phyloP scores from a whole-genome alignment of 2,329 filamentous ascomycete genomes.

The Escovopsis sp. region DNA sequence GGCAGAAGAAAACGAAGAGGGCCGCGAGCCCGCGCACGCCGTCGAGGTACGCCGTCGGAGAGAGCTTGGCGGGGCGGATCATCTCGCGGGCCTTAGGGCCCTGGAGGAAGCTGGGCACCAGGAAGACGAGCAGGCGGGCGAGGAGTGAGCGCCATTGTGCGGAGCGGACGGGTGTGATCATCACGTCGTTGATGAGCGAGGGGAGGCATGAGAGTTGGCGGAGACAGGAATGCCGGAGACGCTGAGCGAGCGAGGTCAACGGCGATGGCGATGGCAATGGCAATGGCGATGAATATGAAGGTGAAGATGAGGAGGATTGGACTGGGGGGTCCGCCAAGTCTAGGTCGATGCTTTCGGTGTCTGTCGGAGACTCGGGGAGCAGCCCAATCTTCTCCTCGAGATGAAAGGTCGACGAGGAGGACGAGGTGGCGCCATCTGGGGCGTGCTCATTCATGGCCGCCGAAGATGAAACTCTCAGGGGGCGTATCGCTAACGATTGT shows the following conservation, averaged over 20 bases:
- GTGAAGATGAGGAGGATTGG: constrained; percentile 10
- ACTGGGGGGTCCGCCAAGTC: constrained; percentile 7
- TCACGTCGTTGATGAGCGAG: no score
- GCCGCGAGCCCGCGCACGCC: constrained; percentile 42
- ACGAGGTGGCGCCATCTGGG: no score
- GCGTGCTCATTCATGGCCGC: no score
- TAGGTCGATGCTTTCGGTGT: constrained; percentile 24
- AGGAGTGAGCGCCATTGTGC: constrained; percentile 24
- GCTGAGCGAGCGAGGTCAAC: no score
- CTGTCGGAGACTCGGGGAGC: constrained; percentile 24
- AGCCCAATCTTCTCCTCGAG: constrained; percentile 30
- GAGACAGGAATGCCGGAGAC: no score
- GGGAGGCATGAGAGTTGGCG: no score
- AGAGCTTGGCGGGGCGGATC: constrained; percentile 25
- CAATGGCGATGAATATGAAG: constrained; percentile 3
- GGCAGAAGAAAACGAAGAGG: constrained; percentile 41
- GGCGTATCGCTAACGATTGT: no score
- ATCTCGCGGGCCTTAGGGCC: constrained; percentile 26
- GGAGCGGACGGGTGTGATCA: constrained; percentile 11
- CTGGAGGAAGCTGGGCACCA: constrained; percentile 40
- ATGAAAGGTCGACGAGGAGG: no score
- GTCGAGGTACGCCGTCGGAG: constrained; percentile 42
- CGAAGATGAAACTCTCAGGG: no score
- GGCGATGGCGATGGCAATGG: no score
- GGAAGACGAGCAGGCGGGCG: constrained; percentile 26